Conservation (phyloP, 2,329 filamentous ascomycete species). For the Aotearoamyces nothofagi region DNA sequence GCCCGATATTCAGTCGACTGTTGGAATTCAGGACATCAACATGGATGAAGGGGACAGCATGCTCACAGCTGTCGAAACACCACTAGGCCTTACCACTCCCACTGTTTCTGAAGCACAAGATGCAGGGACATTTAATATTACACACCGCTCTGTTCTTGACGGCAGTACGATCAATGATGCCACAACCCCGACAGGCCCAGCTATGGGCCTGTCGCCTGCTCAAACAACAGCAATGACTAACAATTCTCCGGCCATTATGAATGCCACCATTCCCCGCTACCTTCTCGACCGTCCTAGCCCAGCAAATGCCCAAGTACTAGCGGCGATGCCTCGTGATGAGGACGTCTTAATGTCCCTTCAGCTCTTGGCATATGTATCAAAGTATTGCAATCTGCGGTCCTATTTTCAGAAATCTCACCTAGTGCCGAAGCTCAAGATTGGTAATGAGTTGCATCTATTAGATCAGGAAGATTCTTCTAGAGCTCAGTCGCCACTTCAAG, state of each 20-base stretch:
- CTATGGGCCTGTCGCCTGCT: conserved; percentile 57
- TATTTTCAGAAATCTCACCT: conserved; percentile 95
- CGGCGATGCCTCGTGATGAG: conserved; percentile 90
- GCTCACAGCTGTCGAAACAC: conserved; percentile 52
- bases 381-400: conserved; percentile 89
- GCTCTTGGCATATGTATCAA: conserved; percentile 91
- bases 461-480: conserved; percentile 46
- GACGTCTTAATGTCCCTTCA: conserved; percentile 97
- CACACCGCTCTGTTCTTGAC: conserved; percentile 69
- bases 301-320: conserved; percentile 55
- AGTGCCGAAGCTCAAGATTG: conserved; percentile 82
- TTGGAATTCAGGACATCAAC: conserved; percentile 69
- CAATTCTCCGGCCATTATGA: conserved; percentile 61
- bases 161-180: conserved; percentile 67
- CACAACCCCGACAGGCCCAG: conserved; percentile 48
- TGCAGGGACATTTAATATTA: conserved; percentile 85
- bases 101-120: conserved; percentile 74
- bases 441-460: conserved; percentile 65
- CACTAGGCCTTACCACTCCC: conserved; percentile 60
- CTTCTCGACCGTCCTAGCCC: conserved; percentile 58
- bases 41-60: conserved; percentile 68
- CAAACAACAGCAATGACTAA: conserved; percentile 44
- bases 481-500: conserved; percentile 24
- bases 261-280: conserved; percentile 62
- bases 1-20: conserved; percentile 63